These are phyloP conservation scores for Ilyonectria destructans DNA, from an alignment of 2,329 filamentous ascomycete species.

Conservation along the genomic window DNA sequence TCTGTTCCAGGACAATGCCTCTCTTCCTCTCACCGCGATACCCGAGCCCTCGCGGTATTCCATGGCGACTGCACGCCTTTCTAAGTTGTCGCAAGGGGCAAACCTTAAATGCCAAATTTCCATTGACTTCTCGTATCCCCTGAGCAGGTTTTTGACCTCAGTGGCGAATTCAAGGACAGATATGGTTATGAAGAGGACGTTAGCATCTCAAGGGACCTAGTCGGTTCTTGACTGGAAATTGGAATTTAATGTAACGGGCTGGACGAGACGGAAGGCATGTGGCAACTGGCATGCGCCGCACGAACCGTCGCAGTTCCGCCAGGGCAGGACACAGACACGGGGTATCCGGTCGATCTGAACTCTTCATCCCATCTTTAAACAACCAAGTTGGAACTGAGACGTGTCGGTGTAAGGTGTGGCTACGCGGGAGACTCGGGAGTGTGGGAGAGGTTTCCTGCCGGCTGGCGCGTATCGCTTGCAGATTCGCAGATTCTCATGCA, in stretches of 20 bases:
- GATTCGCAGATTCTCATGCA: slow-evolving; percentile 25
- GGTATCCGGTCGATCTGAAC: neutral
- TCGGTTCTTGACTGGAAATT: neutral
- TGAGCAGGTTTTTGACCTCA: slow-evolving; percentile 26
- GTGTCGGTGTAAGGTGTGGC: neutral
- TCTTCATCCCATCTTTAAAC: neutral
- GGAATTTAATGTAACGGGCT: neutral
- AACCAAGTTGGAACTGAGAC: neutral
- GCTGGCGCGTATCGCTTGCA: slow-evolving; percentile 30
- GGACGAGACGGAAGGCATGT: neutral
- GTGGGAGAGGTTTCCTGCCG: slow-evolving; percentile 6
- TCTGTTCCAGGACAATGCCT: slow-evolving; percentile 22
- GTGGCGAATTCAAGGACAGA: slow-evolving; percentile 10
- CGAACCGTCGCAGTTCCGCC: neutral
- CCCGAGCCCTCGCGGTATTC: slow-evolving; percentile 24
- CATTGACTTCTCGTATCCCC: slow-evolving; percentile 29
- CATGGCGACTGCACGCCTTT: slow-evolving; percentile 20
- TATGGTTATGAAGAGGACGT: neutral
- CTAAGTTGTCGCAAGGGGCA: slow-evolving; percentile 28
- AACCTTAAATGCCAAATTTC: slow-evolving; percentile 30
- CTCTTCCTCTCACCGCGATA: slow-evolving; percentile 22
- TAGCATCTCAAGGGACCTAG: neutral
- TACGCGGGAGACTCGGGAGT: slow-evolving; percentile 1
- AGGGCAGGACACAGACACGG: neutral
- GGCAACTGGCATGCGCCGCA: neutral